Conservation (phyloP, 163 green algal species). For the Chlamydomonas reinhardtii region DNA sequence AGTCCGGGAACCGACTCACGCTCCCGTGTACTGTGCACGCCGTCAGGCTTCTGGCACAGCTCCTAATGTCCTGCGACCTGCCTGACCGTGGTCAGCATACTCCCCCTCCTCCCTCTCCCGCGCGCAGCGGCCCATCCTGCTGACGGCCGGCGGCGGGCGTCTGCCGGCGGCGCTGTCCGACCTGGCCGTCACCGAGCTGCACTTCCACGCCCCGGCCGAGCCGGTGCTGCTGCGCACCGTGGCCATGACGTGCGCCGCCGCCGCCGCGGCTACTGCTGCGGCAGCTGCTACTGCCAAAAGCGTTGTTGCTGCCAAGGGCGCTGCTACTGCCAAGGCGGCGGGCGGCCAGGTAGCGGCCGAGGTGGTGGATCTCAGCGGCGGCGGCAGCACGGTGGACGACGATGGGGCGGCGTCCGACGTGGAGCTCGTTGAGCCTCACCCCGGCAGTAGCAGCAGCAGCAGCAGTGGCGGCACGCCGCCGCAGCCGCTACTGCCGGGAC, state of each 20-base stretch:
- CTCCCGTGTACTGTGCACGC: no score
- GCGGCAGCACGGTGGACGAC: not conserved
- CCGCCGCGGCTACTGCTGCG: not conserved
- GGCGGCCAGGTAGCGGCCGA: not conserved
- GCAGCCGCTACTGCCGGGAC: not conserved
- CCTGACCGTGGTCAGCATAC: no score
- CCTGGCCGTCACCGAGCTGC: conserved; percentile 14
- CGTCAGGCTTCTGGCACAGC: no score
- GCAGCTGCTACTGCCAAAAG: not conserved
- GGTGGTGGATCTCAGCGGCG: conserved; percentile 3
- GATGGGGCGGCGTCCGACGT: not conserved
- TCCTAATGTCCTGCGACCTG: no score
- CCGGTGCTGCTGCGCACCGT: conserved; percentile 52
- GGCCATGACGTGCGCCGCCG: conserved; percentile 53
- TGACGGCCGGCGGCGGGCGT: conserved; percentile 55
- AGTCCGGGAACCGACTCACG: no score
- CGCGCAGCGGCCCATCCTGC: conserved; percentile 69
- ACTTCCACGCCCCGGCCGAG: conserved; percentile 6
- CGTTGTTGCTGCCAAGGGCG: not conserved
- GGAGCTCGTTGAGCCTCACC: not conserved
- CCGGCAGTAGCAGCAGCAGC: not conserved
- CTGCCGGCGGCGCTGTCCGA: conserved; percentile 30
- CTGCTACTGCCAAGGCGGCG: no score
- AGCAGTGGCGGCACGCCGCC: not conserved
- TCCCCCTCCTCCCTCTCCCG: not conserved